A percentile compares a stretch with the other conserved stretches of the same genome.
Conservation (phyloP, 2,329 filamentous ascomycete species). For the Epichloe elymi region DNA sequence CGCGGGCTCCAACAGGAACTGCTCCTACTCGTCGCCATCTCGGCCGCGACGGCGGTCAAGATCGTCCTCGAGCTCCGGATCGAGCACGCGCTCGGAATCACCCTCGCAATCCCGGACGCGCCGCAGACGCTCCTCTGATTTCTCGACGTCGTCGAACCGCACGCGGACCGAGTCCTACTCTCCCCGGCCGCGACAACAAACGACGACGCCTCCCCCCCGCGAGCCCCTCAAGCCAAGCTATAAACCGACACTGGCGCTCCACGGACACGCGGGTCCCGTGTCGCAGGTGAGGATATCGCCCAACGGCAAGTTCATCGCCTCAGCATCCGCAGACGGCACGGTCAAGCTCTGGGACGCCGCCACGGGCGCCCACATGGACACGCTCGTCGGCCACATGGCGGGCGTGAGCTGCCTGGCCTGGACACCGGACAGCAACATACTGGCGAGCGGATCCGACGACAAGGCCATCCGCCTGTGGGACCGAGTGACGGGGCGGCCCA, state of each 20-base stretch:
- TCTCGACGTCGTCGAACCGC: conserved; percentile 18
- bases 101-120: conserved; percentile 18
- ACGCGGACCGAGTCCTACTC: conserved; percentile 12
- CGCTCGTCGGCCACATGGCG: conserved; percentile 83
- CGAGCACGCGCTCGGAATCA: conserved; percentile 26
- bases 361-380: conserved; percentile 71
- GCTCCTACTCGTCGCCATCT: conserved; percentile 15
- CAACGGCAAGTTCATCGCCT: conserved; percentile 79
- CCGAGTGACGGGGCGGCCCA: conserved; percentile 44
- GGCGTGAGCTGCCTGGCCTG: conserved; percentile 90
- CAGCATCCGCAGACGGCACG: conserved; percentile 76
- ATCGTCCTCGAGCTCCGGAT: conserved; percentile 22
- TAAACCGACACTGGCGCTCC: conserved; percentile 54
- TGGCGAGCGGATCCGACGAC: conserved; percentile 90
- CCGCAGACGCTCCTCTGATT: conserved; percentile 16
- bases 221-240: conserved; percentile 53
- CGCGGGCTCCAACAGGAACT: conserved; percentile 13
- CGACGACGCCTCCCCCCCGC: conserved; percentile 26
- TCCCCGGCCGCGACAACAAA: conserved; percentile 11
- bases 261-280: conserved; percentile 66
- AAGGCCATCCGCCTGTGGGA: conserved; percentile 95
- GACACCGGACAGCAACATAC: conserved; percentile 75
- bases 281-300: conserved; percentile 85
- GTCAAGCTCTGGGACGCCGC: conserved; percentile 80
- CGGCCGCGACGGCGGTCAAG: conserved; percentile 18